Evolutionary conservation across 306 rosid genomes (phyloP).

Genomic region (Quercus rubra): DNA sequence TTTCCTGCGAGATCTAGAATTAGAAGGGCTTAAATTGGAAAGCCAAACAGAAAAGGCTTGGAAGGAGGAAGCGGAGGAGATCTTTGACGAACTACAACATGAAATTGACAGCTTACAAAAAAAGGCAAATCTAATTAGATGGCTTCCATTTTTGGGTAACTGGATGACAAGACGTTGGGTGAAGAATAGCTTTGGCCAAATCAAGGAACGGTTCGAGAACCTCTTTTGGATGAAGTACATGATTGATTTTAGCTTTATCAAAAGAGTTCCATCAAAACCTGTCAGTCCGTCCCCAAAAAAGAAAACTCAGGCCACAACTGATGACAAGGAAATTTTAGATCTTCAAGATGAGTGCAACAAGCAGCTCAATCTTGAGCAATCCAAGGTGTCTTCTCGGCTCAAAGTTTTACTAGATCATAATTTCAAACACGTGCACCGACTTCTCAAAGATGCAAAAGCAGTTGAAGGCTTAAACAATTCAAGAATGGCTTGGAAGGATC

Average conservation of each 20-base stretch:
- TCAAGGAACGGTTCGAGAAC: too few species aligned
- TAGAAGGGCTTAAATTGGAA: conserved; percentile 18
- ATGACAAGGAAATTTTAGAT: background rate
- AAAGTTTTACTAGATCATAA: background rate
- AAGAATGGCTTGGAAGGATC: conserved; percentile 9
- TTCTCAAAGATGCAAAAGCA: background rate
- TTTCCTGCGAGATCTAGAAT: conserved; percentile 20
- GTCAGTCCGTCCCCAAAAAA: background rate
- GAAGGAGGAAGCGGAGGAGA: conserved; percentile 17
- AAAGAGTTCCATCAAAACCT: conserved; percentile 13
- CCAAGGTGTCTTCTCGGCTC: too few species aligned
- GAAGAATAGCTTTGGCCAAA: too few species aligned
- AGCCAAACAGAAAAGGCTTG: conserved; percentile 27
- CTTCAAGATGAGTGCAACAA: too few species aligned
- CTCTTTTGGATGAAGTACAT: background rate
- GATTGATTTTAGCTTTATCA: conserved; percentile 1
- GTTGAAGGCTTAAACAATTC: background rate
- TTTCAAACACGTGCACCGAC: background rate
- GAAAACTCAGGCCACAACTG: background rate
- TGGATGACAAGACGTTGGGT: background rate
- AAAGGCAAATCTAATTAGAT: background rate
- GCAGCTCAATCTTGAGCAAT: too few species aligned
- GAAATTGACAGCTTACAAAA: background rate
- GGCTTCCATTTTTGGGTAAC: background rate
- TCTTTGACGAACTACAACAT: background rate